A percentile compares a stretch with the other conserved stretches of the same genome.
Evolutionary conservation across 352 stramenopile species (phyloP).

Genomic region (Phytophthora pseudosyringae): DNA sequence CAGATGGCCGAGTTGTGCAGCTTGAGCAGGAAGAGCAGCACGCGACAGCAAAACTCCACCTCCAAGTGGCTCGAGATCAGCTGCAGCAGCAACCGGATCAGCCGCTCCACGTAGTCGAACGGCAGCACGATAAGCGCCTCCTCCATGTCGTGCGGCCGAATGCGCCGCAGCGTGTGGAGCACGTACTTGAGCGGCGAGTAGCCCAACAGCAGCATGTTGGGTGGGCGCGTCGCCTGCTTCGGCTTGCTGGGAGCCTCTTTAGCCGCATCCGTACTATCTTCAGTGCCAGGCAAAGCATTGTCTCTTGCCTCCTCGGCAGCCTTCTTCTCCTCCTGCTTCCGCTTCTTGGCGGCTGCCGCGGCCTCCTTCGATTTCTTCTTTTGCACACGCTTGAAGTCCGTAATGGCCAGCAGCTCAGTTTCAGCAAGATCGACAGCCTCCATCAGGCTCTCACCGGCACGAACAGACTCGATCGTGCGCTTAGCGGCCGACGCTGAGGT

Average conservation of each 20-base stretch:
- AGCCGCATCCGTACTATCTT: conserved; percentile 34
- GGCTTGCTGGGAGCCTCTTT: conserved; percentile 42
- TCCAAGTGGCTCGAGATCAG: conserved; percentile 89
- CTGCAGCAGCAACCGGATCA: conserved; percentile 93
- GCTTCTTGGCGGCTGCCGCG: conserved; percentile 69
- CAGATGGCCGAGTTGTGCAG: conserved; percentile 84
- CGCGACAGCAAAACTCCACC: conserved; percentile 92
- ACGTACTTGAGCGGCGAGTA: conserved; percentile 96
- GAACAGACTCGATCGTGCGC: conserved; percentile 93
- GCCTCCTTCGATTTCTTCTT: conserved; percentile 66
- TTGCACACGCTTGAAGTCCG: conserved; percentile 68
- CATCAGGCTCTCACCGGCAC: conserved; percentile 92
- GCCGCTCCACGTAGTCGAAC: conserved; percentile 95
- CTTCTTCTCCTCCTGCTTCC: conserved; percentile 44
- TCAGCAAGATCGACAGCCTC: conserved; percentile 95
- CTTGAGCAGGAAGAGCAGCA: conserved; percentile 78
- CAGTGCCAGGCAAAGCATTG: conserved; percentile 26
- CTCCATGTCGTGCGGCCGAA: conserved; percentile 97
- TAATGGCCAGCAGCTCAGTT: conserved; percentile 90
- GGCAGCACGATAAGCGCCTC: conserved; percentile 97
- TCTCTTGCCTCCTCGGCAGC: conserved; percentile 54
- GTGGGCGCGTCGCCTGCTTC: conserved; percentile 59
- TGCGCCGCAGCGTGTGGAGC: conserved; percentile 91
- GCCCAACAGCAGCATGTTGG: conserved; percentile 95
- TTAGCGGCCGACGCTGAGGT: conserved; percentile 91